These are phyloP conservation scores for Iris macrosiphon DNA, from an alignment of 106 monocot genomes.

Conservation along the genomic window DNA sequence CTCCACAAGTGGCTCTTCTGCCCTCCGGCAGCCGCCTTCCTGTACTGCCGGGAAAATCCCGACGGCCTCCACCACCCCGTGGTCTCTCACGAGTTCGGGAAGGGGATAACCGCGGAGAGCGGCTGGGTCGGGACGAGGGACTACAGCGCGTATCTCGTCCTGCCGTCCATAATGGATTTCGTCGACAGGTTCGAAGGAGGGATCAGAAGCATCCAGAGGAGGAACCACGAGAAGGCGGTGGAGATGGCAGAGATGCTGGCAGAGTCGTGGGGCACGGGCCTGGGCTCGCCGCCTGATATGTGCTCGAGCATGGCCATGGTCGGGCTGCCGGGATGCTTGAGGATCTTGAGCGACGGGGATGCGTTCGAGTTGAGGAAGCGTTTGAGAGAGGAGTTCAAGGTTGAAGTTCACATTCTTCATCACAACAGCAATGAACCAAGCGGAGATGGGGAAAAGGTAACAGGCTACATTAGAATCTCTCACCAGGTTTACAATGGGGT, in stretches of 20 bases:
- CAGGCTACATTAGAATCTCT: background rate
- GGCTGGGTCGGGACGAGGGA: background rate
- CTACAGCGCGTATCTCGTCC: background rate
- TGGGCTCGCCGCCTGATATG: background rate
- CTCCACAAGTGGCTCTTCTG: conserved; percentile 1
- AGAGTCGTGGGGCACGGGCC: background rate
- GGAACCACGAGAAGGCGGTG: background rate
- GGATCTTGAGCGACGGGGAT: background rate
- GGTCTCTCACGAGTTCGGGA: background rate
- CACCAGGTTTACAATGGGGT: background rate
- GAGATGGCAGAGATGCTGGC: conserved; percentile 2
- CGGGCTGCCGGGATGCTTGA: background rate
- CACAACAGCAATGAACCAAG: background rate
- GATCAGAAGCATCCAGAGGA: background rate
- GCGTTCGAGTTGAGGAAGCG: background rate
- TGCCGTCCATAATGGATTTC: background rate
- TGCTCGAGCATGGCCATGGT: conserved; percentile 3
- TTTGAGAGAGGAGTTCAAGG: background rate
- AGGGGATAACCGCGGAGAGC: background rate
- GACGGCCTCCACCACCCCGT: background rate
- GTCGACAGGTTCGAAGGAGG: background rate
- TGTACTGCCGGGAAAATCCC: background rate
- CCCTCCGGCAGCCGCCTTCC: background rate
- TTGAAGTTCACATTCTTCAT: background rate
- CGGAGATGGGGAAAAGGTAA: background rate